Percentiles rank a stretch among this genome's conserved stretches.
Evolutionary conservation across 2,329 filamentous ascomycete genomes (phyloP).

Genomic region (Leptodontidium sp.): DNA sequence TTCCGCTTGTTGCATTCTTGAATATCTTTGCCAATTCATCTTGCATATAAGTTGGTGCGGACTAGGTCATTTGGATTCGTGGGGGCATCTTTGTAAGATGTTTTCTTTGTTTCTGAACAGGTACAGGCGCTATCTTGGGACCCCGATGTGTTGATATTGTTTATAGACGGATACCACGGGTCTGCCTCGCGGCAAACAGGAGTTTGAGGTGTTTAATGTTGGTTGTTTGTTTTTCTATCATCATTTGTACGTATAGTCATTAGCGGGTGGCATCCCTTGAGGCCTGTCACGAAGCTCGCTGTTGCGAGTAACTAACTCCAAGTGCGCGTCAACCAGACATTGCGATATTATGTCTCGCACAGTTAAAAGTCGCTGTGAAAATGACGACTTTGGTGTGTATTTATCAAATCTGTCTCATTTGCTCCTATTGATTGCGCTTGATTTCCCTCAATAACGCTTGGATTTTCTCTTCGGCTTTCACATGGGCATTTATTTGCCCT

Average conservation of each 20-base stretch:
- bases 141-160: too few relatives aligned
- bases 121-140: too few relatives aligned
- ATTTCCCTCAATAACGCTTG: background rate
- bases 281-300: too few relatives aligned
- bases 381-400: too few relatives aligned
- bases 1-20: background rate
- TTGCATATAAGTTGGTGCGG: too few relatives aligned
- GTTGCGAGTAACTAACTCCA: background rate
- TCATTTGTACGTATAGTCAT: background rate
- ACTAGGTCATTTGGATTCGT: too few relatives aligned
- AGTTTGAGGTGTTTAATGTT: too few relatives aligned
- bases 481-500: background rate
- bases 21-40: background rate
- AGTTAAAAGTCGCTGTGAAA: background rate
- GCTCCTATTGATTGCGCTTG: background rate
- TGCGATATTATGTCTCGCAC: background rate
- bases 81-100: too few relatives aligned
- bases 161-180: too few relatives aligned
- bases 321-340: background rate
- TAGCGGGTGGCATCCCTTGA: background rate
- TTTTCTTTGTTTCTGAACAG: too few relatives aligned
- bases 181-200: too few relatives aligned
- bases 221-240: background rate
- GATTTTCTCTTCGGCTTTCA: background rate
- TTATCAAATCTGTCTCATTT: background rate